phyloP scores from a whole-genome alignment of 2,329 filamentous ascomycete genomes.

The Colletotrichum eremochloae region DNA sequence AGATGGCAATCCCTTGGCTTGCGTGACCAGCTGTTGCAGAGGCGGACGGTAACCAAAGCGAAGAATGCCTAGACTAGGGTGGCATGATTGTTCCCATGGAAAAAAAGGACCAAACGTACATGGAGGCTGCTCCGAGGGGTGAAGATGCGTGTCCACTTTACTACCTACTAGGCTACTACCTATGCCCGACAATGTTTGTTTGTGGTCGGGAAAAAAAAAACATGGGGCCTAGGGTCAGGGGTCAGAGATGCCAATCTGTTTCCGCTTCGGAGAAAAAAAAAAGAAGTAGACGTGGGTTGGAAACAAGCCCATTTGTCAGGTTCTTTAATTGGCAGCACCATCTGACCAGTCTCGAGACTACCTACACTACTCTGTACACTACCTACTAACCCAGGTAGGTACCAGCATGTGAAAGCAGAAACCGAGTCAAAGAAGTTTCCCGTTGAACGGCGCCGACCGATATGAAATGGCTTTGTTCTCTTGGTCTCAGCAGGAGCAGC shows the following conservation, averaged over 20 bases:
- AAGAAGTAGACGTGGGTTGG: constrained; percentile 34
- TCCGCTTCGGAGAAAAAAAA: constrained; percentile 31
- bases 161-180: too few relatives aligned
- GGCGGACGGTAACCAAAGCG: constrained; percentile 6
- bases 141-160: constrained; percentile 9
- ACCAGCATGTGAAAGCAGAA: constrained; percentile 19
- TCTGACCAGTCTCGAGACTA: constrained; percentile 19
- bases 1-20: not conserved
- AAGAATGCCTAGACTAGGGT: not conserved
- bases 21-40: constrained; percentile 1
- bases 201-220: constrained; percentile 9
- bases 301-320: constrained; percentile 38
- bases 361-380: too few relatives aligned
- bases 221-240: constrained; percentile 20
- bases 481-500: not conserved
- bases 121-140: constrained; percentile 19
- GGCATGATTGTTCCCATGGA: not conserved
- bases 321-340: constrained; percentile 39
- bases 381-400: too few relatives aligned
- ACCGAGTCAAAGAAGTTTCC: constrained; percentile 34
- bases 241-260: constrained; percentile 11
- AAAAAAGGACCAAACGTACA: constrained; percentile 15
- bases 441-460: constrained; percentile 13
- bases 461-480: constrained; percentile 17
- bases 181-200: constrained; percentile 5